phyloP scores from a whole-genome alignment of 768 basidiomycete genomes.

The Ramaria rubella region DNA sequence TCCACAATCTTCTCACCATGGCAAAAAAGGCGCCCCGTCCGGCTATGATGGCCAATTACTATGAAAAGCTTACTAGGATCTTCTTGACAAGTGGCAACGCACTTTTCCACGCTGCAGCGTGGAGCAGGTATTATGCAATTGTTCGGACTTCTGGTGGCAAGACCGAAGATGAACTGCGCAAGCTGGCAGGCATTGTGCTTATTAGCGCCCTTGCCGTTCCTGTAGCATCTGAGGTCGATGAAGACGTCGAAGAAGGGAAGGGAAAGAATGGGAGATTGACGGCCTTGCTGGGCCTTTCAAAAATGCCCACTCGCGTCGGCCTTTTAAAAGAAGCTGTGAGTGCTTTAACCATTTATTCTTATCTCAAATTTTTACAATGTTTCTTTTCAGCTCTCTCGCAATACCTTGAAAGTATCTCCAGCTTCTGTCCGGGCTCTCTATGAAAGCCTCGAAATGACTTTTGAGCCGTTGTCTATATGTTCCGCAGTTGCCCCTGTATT shows the following conservation, averaged over 20 bases:
- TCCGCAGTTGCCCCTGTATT: constrained; percentile 73
- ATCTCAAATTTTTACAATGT: background rate
- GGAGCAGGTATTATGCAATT: constrained; percentile 78
- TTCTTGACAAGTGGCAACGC: constrained; percentile 94
- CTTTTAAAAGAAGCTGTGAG: constrained; percentile 83
- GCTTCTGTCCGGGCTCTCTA: constrained; percentile 70
- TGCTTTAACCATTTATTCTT: constrained; percentile 12
- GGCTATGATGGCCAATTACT: constrained; percentile 98
- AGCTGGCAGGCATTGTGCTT: constrained; percentile 85
- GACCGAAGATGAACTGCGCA: constrained; percentile 68
- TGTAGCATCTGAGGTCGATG: constrained; percentile 53
- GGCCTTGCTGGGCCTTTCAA: constrained; percentile 75
- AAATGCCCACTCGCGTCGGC: constrained; percentile 80
- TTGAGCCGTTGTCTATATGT: constrained; percentile 87
- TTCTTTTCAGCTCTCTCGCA: constrained; percentile 58
- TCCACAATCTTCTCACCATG: constrained; percentile 90
- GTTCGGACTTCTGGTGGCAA: constrained; percentile 67
- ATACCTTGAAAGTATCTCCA: constrained; percentile 77
- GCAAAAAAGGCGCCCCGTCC: constrained; percentile 90
- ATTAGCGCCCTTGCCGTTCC: constrained; percentile 92
- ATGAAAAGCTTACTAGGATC: constrained; percentile 94
- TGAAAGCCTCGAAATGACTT: constrained; percentile 84
- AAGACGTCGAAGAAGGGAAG: constrained; percentile 43
- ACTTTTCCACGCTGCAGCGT: constrained; percentile 93
- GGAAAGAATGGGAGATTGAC: constrained; percentile 75